Conservation (phyloP, 2,329 filamentous ascomycete genomes). For the Pestalotiopsis sp. region DNA sequence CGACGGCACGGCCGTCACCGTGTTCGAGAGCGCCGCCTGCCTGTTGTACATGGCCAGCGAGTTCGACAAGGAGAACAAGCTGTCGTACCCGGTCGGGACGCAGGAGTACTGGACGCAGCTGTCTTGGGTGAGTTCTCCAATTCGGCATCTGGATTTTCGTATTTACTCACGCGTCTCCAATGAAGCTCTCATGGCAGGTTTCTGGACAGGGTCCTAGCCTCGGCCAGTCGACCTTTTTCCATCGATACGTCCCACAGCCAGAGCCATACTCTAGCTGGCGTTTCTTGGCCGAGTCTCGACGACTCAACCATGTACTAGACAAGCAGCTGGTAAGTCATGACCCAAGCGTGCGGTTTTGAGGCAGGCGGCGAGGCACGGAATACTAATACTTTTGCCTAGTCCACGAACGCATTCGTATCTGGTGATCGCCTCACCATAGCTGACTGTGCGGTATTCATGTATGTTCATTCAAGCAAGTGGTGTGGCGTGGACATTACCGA, state of each 20-base stretch:
- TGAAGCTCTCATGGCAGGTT: slow-evolving; percentile 26
- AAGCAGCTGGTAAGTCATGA: slow-evolving; percentile 20
- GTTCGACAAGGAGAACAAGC: slow-evolving; percentile 26
- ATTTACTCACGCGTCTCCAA: neutral
- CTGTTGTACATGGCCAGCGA: slow-evolving; percentile 25
- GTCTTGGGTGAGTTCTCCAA: slow-evolving; percentile 23
- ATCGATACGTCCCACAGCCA: slow-evolving; percentile 21
- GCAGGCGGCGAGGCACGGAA: neutral
- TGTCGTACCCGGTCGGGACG: slow-evolving; percentile 23
- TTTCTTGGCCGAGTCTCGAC: slow-evolving; percentile 20
- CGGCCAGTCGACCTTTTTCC: slow-evolving; percentile 24
- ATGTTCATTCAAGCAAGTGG: slow-evolving; percentile 15
- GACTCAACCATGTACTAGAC: slow-evolving; percentile 23
- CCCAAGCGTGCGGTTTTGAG: neutral
- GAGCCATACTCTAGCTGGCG: slow-evolving; percentile 22
- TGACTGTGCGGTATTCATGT: slow-evolving; percentile 17
- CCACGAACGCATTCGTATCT: neutral
- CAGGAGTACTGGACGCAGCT: slow-evolving; percentile 25
- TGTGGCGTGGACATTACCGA: slow-evolving; percentile 16
- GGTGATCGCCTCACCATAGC: slow-evolving; percentile 18
- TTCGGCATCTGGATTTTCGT: neutral
- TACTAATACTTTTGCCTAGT: neutral
- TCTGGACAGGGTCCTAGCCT: slow-evolving; percentile 23
- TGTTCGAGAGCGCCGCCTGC: slow-evolving; percentile 29
- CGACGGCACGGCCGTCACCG: slow-evolving; percentile 22